A percentile compares a stretch with the other conserved stretches of the same genome.
phyloP scores from a whole-genome alignment of 352 stramenopile species.

The Pythium chondricola region DNA sequence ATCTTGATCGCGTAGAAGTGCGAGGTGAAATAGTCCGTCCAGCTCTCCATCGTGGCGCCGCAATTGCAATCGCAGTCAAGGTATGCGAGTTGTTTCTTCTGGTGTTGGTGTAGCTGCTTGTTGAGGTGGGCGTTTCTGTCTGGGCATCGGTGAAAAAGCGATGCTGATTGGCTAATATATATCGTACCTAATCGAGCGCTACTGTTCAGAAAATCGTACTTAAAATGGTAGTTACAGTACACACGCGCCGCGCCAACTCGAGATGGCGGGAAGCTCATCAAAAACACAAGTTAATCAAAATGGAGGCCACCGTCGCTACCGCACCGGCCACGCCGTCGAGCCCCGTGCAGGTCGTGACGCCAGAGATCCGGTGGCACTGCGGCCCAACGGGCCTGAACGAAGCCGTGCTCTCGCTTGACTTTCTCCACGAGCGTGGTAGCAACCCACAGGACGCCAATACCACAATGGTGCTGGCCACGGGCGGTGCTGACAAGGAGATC shows the following conservation, averaged over 20 bases:
- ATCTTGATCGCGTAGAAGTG: constrained; percentile 85
- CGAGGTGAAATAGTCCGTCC: constrained; percentile 64
- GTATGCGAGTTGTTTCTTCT: background rate
- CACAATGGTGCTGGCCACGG: constrained; percentile 54
- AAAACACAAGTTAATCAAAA: background rate
- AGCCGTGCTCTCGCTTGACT: constrained; percentile 79
- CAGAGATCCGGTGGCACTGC: constrained; percentile 84
- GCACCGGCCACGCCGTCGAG: constrained; percentile 3
- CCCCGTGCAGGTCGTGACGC: constrained; percentile 53
- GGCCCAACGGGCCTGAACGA: constrained; percentile 85
- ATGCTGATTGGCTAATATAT: background rate
- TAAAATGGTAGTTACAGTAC: background rate
- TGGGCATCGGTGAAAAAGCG: background rate
- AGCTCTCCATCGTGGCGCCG: constrained; percentile 45
- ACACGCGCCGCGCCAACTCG: background rate
- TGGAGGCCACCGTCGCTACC: background rate
- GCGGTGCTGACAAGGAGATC: constrained; percentile 86
- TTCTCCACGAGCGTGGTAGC: constrained; percentile 28
- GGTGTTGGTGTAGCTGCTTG: background rate
- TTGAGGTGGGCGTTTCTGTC: background rate
- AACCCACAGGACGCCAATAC: background rate
- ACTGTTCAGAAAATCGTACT: background rate
- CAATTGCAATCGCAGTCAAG: background rate
- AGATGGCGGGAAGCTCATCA: background rate
- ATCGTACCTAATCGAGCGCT: background rate